Conservation (phyloP, 2,329 filamentous ascomycete species). For the Aspergillus pseudoglaucus region DNA sequence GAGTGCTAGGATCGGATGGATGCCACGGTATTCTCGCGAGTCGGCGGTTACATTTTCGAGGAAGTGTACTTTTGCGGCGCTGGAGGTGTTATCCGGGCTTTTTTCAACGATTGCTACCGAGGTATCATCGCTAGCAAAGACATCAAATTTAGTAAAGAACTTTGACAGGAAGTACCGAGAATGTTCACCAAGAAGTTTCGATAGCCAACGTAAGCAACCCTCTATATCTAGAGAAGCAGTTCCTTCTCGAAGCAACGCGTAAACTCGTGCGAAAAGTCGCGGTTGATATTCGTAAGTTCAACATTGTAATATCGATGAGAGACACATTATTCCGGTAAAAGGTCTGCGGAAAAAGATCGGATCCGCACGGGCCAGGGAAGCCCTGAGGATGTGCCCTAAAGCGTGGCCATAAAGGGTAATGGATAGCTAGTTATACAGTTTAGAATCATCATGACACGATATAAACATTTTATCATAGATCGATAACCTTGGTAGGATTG, state of each 20-base stretch:
- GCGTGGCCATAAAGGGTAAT: neutral
- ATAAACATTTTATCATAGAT: slow-evolving; percentile 2
- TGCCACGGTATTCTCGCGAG: slow-evolving; percentile 66
- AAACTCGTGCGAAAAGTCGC: slow-evolving; percentile 15
- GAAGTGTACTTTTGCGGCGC: slow-evolving; percentile 59
- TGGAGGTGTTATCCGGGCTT: slow-evolving; percentile 12
- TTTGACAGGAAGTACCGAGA: neutral
- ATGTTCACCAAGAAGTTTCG: slow-evolving; percentile 39
- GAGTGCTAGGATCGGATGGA: slow-evolving; percentile 71
- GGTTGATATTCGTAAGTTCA: slow-evolving; percentile 12
- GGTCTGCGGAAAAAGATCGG: slow-evolving; percentile 14
- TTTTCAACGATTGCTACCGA: slow-evolving; percentile 76
- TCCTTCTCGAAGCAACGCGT: slow-evolving; percentile 4
- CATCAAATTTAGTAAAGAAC: slow-evolving; percentile 2
- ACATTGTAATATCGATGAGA: slow-evolving; percentile 16
- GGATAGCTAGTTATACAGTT: neutral
- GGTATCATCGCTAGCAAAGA: slow-evolving; percentile 67
- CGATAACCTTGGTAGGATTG: slow-evolving; percentile 13
- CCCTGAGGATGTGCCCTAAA: slow-evolving; percentile 20
- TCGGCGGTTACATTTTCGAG: slow-evolving; percentile 77
- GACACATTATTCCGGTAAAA: slow-evolving; percentile 1
- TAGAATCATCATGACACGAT: neutral
- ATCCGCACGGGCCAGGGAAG: slow-evolving; percentile 24
- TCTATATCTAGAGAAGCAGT: slow-evolving; percentile 8
- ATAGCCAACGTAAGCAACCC: slow-evolving; percentile 40